A percentile compares a stretch with the other conserved stretches of the same genome.
Evolutionary conservation across 176 grass and related monocot genomes (phyloP).

Genomic region (Chloris gayana): DNA sequence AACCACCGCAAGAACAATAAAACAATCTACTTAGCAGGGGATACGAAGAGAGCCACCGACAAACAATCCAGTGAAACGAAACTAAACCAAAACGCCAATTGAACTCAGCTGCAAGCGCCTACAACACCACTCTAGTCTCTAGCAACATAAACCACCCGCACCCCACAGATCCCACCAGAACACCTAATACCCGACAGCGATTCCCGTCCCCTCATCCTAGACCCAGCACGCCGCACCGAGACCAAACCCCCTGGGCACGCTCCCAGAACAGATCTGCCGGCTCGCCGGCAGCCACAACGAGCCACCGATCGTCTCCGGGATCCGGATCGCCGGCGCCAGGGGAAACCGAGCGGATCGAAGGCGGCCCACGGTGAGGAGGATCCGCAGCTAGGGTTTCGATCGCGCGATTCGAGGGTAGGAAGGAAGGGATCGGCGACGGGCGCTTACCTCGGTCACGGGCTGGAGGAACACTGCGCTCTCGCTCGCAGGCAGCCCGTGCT

Average conservation of each 20-base stretch:
- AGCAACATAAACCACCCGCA: neutral
- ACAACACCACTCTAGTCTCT: too few relatives aligned
- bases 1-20: conserved; percentile 10
- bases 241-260: neutral
- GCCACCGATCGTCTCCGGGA: neutral
- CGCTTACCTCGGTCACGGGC: conserved; percentile 12
- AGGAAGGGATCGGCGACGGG: neutral
- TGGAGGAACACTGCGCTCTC: neutral
- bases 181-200: neutral
- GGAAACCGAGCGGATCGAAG: neutral
- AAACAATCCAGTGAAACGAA: neutral
- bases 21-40: neutral
- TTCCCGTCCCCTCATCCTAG: neutral
- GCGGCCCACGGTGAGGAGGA: neutral
- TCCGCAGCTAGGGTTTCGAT: conserved; percentile 25
- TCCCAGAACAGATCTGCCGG: neutral
- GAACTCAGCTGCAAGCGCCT: neutral
- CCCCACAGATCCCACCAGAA: conserved; percentile 16
- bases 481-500: neutral
- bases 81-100: neutral
- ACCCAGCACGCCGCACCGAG: neutral
- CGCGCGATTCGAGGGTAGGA: neutral
- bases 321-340: neutral
- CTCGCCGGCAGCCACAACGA: neutral
- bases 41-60: neutral